Percentiles rank a stretch among this genome's conserved stretches.
Conservation (phyloP, 1,139 yeast genomes). For the Yamadazyma oceani region DNA sequence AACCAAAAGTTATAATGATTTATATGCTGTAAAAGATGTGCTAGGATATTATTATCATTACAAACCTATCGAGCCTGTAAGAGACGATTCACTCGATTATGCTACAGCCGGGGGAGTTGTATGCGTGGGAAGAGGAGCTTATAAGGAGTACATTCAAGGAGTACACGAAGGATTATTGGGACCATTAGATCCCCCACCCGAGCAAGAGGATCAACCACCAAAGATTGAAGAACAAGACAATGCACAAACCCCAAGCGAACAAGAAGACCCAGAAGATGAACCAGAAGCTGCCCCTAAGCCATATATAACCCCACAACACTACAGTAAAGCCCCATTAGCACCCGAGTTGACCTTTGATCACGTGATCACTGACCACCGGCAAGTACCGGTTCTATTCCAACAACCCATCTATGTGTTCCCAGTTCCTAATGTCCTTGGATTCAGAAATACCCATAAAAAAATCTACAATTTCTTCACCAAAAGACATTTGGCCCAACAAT, state of each 20-base stretch:
- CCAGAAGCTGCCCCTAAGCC: slow-evolving; percentile 41
- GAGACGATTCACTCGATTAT: slow-evolving; percentile 31
- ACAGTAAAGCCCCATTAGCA: slow-evolving; percentile 54
- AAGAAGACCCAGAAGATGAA: slow-evolving; percentile 33
- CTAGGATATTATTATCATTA: slow-evolving; percentile 55
- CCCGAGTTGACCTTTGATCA: slow-evolving; percentile 50
- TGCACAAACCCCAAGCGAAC: slow-evolving; percentile 11
- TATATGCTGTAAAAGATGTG: slow-evolving; percentile 54
- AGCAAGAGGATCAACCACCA: slow-evolving; percentile 50
- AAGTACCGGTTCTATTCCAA: slow-evolving; percentile 60
- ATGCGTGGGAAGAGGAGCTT: slow-evolving; percentile 94
- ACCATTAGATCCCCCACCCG: slow-evolving; percentile 68
- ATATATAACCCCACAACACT: slow-evolving; percentile 58
- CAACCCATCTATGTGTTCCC: slow-evolving; percentile 77
- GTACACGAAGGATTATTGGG: slow-evolving; percentile 94
- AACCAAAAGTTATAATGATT: slow-evolving; percentile 31
- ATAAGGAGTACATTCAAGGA: slow-evolving; percentile 87
- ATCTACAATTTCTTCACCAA: slow-evolving; percentile 77
- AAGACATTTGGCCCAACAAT: slow-evolving; percentile 69
- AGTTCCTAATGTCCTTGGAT: slow-evolving; percentile 76
- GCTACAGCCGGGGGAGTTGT: slow-evolving; percentile 76
- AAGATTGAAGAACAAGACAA: slow-evolving; percentile 26
- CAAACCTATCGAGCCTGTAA: slow-evolving; percentile 35
- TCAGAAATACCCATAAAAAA: slow-evolving; percentile 71
- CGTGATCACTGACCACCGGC: slow-evolving; percentile 29